Evolutionary conservation across 164 flowering plant genomes (phyloP).

Genomic region (Umbilicus rupestris): DNA sequence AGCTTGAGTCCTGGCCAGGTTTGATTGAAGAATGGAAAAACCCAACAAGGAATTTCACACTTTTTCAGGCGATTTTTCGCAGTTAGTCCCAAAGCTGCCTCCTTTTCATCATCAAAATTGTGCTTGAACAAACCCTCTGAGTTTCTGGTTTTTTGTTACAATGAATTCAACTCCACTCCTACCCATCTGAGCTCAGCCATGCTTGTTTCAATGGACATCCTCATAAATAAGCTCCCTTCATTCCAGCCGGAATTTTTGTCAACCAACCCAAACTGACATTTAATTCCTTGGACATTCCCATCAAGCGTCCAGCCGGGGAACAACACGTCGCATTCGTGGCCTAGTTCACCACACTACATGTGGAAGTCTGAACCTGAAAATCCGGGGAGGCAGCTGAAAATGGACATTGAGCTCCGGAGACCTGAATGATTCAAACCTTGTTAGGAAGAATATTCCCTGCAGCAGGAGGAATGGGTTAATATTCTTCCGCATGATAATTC

Average conservation of each 20-base stretch:
- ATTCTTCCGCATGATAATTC: not conserved
- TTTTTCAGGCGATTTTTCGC: conserved; percentile 1
- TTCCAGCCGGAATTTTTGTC: conserved; percentile 8
- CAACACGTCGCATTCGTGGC: not conserved
- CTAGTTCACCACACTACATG: not conserved
- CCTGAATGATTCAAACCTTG: not conserved
- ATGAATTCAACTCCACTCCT: not conserved
- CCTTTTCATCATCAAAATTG: conserved; percentile 24
- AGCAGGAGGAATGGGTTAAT: not conserved
- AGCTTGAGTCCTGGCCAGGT: conserved; percentile 17
- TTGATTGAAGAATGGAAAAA: conserved; percentile 19
- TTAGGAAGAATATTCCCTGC: not conserved
- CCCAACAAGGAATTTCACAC: conserved; percentile 20
- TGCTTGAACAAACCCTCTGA: not conserved
- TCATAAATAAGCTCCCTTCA: conserved; percentile 3
- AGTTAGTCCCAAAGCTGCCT: conserved; percentile 19
- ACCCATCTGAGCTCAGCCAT: not conserved
- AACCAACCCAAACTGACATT: not conserved
- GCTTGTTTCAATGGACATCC: not conserved
- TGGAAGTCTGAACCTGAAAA: conserved; percentile 2
- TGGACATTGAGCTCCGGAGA: not conserved
- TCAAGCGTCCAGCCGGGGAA: not conserved
- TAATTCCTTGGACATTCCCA: not conserved
- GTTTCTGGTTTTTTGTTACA: not conserved
- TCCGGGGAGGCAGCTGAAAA: not conserved